Conservation (phyloP, 2,329 filamentous ascomycete species). For the Botrytis byssoidea region DNA sequence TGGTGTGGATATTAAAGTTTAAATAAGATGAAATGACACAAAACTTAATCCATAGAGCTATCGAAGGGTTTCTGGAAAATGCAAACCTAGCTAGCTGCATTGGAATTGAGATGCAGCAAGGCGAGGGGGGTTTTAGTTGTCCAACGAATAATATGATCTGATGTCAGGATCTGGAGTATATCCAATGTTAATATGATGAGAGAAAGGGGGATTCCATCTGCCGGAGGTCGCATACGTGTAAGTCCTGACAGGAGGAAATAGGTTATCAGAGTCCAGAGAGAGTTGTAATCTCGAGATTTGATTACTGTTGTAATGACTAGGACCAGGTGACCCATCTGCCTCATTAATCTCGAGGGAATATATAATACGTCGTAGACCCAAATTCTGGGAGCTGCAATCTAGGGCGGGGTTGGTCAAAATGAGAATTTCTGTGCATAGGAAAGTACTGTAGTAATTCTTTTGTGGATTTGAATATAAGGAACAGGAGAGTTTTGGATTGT, state of each 20-base stretch:
- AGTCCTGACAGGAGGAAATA: neutral
- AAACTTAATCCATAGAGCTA: conserved; percentile 15
- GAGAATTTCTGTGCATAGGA: neutral
- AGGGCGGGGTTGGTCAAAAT: neutral
- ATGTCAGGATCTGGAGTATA: conserved; percentile 19
- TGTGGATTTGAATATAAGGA: conserved; percentile 2
- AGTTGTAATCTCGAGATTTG: neutral
- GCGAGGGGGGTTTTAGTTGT: conserved; percentile 8
- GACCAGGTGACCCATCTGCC: neutral
- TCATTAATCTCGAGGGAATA: neutral
- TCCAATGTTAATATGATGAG: conserved; percentile 15
- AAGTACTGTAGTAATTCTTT: neutral
- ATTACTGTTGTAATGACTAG: neutral
- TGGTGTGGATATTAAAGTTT: conserved; percentile 1
- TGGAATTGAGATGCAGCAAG: conserved; percentile 1
- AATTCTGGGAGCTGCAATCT: neutral
- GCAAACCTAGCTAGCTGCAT: conserved; percentile 8
- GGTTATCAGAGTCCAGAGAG: neutral
- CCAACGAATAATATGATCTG: conserved; percentile 23
- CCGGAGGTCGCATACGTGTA: neutral
- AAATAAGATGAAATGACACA: neutral
- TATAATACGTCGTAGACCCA: neutral
- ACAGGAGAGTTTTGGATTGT: neutral
- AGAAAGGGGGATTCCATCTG: neutral
- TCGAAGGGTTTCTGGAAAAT: conserved; percentile 6